These are phyloP conservation scores for Spathaspora sp. DNA, from an alignment of 1,139 yeast genomes.

Conservation along the genomic window DNA sequence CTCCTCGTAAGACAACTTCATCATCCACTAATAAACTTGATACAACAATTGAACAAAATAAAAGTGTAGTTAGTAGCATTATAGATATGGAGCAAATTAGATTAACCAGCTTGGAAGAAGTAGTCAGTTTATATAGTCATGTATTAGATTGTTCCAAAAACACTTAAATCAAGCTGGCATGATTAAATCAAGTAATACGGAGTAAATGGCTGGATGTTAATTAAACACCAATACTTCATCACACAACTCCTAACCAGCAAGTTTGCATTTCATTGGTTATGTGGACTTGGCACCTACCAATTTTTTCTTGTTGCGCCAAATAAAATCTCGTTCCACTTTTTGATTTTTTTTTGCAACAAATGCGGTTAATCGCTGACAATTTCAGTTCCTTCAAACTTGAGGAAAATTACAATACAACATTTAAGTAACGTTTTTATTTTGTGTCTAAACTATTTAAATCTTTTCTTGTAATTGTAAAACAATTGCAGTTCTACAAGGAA, in stretches of 20 bases:
- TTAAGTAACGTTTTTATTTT: neutral
- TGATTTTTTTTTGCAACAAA: no score
- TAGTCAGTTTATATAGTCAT: neutral
- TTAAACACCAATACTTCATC: no score
- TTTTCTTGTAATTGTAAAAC: constrained; percentile 46
- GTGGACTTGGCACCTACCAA: no score
- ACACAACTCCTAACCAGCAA: neutral
- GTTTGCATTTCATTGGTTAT: no score
- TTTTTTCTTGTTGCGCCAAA: no score
- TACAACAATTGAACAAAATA: neutral
- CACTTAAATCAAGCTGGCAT: neutral
- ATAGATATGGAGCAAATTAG: neutral
- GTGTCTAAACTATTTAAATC: constrained; percentile 8
- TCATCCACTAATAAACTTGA: neutral
- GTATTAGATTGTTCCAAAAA: neutral
- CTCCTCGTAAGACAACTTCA: neutral
- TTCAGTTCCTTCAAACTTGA: no score
- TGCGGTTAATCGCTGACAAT: no score
- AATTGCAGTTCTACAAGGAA: constrained; percentile 80
- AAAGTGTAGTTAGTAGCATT: neutral
- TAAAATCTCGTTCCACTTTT: no score
- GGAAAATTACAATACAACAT: no score
- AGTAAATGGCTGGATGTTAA: neutral
- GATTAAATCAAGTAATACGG: neutral
- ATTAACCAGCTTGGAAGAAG: neutral